Conservation (phyloP, 2,329 filamentous ascomycete genomes). For the Calonectria pseudoturangicola region DNA sequence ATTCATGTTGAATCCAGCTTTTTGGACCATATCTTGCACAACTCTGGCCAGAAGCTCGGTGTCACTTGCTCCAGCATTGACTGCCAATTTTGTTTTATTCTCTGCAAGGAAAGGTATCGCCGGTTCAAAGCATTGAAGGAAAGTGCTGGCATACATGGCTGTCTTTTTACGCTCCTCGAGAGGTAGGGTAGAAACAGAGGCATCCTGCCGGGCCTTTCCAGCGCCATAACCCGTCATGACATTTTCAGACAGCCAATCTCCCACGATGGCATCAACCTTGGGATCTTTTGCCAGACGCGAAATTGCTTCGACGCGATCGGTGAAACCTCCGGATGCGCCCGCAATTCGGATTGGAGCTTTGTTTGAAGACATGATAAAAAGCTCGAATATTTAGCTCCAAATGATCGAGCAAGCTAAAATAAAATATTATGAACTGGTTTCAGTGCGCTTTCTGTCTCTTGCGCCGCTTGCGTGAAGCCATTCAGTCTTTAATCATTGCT, state of each 20-base stretch:
- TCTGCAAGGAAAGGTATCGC: constrained; percentile 57
- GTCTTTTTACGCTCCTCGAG: constrained; percentile 35
- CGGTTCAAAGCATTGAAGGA: constrained; percentile 53
- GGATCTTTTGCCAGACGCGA: constrained; percentile 47
- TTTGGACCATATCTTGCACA: constrained; percentile 73
- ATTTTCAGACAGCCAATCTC: constrained; percentile 60
- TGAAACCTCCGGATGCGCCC: constrained; percentile 56
- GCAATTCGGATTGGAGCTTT: constrained; percentile 53
- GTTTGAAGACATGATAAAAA: constrained; percentile 20
- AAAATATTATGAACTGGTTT: not conserved
- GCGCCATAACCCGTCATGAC: constrained; percentile 66
- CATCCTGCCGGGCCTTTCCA: constrained; percentile 45
- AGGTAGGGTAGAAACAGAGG: constrained; percentile 39
- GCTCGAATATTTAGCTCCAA: no score
- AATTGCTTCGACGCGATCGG: constrained; percentile 57
- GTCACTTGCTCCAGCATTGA: constrained; percentile 62
- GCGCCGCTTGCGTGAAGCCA: no score
- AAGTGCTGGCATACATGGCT: constrained; percentile 58
- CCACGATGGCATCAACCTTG: constrained; percentile 40
- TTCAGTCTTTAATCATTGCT: not conserved
- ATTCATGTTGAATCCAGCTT: constrained; percentile 65
- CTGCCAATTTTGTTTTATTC: constrained; percentile 58
- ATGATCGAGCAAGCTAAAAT: not conserved
- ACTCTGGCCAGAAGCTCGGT: constrained; percentile 64
- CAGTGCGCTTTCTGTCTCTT: not conserved